phyloP scores from a whole-genome alignment of 2,329 filamentous ascomycete genomes.

The Diaporthe sp. region DNA sequence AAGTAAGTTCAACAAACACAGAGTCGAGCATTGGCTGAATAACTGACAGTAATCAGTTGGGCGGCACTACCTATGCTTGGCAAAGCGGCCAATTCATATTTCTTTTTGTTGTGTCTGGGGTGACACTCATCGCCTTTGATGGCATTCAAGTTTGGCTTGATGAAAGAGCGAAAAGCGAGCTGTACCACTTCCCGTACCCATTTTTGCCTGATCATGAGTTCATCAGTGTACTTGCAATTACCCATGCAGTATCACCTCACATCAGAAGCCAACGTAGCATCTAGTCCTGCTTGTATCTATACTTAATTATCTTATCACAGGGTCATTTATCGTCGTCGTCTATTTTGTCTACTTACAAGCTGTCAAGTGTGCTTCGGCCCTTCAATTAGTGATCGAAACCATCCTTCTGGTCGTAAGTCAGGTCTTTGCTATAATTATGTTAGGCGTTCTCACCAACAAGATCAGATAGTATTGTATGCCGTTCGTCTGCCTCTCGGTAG shows the following conservation, averaged over 20 bases:
- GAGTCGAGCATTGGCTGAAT: not conserved
- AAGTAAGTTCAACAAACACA: conserved; percentile 48
- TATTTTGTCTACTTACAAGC: conserved; percentile 59
- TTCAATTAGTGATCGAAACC: conserved; percentile 43
- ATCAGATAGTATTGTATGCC: conserved; percentile 44
- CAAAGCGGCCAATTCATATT: conserved; percentile 52
- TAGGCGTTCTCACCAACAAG: conserved; percentile 40
- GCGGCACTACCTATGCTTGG: conserved; percentile 55
- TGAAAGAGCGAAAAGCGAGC: conserved; percentile 52
- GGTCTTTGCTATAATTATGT: conserved; percentile 40
- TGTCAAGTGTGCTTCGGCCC: conserved; percentile 46
- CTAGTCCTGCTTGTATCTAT: conserved; percentile 49
- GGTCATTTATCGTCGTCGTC: conserved; percentile 55
- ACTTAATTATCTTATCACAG: conserved; percentile 57
- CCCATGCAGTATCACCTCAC: conserved; percentile 52
- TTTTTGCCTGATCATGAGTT: not conserved
- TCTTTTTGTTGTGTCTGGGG: conserved; percentile 51
- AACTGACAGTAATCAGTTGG: conserved; percentile 52
- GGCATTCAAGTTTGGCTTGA: conserved; percentile 51
- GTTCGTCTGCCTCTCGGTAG: conserved; percentile 43
- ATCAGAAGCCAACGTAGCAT: conserved; percentile 55
- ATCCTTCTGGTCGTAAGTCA: conserved; percentile 44
- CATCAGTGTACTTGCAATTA: not conserved
- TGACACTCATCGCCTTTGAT: conserved; percentile 50
- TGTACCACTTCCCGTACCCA: too few species aligned